Base-by-base conservation (phyloP, 768 basidiomycete genomes). In the Ramaria sp. region DNA sequence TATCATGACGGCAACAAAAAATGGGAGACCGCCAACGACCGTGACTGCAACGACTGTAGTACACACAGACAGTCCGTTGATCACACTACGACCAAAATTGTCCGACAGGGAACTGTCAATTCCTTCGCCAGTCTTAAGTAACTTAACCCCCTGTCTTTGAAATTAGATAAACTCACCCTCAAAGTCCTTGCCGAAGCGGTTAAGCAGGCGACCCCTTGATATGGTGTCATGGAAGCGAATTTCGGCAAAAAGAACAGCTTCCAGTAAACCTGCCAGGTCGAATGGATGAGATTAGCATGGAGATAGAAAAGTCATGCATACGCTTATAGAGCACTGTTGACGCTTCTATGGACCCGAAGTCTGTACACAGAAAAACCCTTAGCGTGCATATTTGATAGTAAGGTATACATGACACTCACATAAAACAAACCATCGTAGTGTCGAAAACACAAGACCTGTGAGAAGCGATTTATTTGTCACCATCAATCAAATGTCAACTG, bases 141-240 rank as follows among this genome's bases (percentile, higher is more conserved):
- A 63, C 27, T 27, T 27, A 2, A n/a, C 27, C 5, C 27, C 70
- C 59, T 7, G 59, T 63, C 11, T 65, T 7, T 4, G 62, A 68
- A 30, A 61, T 24, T 0, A 52, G 38, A 65, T 68, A 60, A 60
- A 12, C 54, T 51, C 59, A 55, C 59, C 59, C 69, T 72, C 41
- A 74, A 94, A 88, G 66, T 94, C 92, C 68, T 94, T 94, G 43
- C 92, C 91, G 60, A 88, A 87, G 47, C 91, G 75, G 62, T 93
- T 91, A 38, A 93, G 69, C 10, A 89, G 71, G 1, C 91, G 81
- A 5, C 93, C 93, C 38, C 90, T 81, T 51, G 86, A 89, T 1
- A 90, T 80, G 0, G 92, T 96, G 64, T 96, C 93, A 63, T 95
- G 93, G 76, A 96, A 95, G 42, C 92, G 81, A 57, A 95, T 84